Conservation (phyloP, 805 yeast genomes). For the Hemisphaericaspora nanyangensis region DNA sequence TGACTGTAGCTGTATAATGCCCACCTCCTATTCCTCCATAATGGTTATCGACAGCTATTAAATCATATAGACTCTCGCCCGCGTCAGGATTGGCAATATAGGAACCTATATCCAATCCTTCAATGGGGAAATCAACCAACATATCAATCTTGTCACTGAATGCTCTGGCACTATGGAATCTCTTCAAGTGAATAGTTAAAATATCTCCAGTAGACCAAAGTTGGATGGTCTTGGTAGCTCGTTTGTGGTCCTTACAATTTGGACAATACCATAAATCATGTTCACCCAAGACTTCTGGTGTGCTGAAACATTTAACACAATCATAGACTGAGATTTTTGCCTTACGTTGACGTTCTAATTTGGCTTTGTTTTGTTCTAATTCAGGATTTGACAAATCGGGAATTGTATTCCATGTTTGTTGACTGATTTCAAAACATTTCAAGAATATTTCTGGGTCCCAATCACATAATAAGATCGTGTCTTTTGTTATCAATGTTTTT, state of each 20-base stretch:
- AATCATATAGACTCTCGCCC: slow-evolving; percentile 57
- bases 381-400: slow-evolving; percentile 46
- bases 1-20: slow-evolving; percentile 88
- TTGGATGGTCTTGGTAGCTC: slow-evolving; percentile 87
- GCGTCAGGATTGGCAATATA: slow-evolving; percentile 41
- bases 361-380: slow-evolving; percentile 44
- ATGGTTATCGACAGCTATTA: slow-evolving; percentile 92
- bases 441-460: slow-evolving; percentile 53
- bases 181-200: slow-evolving; percentile 80
- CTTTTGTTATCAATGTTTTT: slow-evolving; percentile 17
- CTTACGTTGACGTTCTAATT: slow-evolving; percentile 37
- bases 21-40: slow-evolving; percentile 97
- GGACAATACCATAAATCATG: slow-evolving; percentile 96
- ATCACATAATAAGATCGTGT: slow-evolving; percentile 52
- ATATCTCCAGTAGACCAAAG: slow-evolving; percentile 94
- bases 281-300: slow-evolving; percentile 80
- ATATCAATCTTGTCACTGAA: slow-evolving; percentile 88
- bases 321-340: slow-evolving; percentile 54
- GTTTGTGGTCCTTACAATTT: slow-evolving; percentile 78
- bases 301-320: slow-evolving; percentile 70
- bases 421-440: slow-evolving; percentile 51
- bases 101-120: slow-evolving; percentile 68
- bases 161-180: slow-evolving; percentile 81
- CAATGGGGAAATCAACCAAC: slow-evolving; percentile 82
- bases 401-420: slow-evolving; percentile 57